Conservation (phyloP, 2,329 filamentous ascomycete genomes). For the Xylariaceae sp. region DNA sequence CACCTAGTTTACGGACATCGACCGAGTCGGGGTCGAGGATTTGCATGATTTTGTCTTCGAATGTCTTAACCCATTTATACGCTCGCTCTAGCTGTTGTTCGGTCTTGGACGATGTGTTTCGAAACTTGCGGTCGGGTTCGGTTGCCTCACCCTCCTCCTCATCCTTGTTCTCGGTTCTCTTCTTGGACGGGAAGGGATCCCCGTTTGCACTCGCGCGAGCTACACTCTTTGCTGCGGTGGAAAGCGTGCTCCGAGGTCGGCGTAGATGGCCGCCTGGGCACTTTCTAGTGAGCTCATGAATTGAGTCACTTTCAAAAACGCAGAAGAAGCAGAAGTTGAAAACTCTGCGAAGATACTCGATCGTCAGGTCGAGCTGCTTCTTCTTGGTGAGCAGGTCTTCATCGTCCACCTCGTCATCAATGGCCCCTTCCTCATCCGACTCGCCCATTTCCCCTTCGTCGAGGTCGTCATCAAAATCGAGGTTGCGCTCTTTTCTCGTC, state of each 20-base stretch:
- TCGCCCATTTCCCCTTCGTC: slow-evolving; percentile 64
- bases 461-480: slow-evolving; percentile 54
- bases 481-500: slow-evolving; percentile 51
- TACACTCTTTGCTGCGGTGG: slow-evolving; percentile 74
- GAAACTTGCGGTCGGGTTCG: slow-evolving; percentile 64
- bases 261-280: slow-evolving; percentile 96
- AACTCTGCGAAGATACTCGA: slow-evolving; percentile 92
- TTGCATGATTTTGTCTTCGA: slow-evolving; percentile 92
- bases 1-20: slow-evolving; percentile 85
- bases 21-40: slow-evolving; percentile 85
- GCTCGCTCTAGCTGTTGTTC: slow-evolving; percentile 91
- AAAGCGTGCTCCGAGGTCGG: slow-evolving; percentile 80
- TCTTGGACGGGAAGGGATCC: slow-evolving; percentile 78
- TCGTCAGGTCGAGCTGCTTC: slow-evolving; percentile 91
- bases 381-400: slow-evolving; percentile 88
- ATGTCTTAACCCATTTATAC: slow-evolving; percentile 98
- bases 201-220: slow-evolving; percentile 79
- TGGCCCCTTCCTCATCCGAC: slow-evolving; percentile 74
- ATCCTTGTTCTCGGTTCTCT: slow-evolving; percentile 59
- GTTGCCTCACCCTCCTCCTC: slow-evolving; percentile 59
- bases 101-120: slow-evolving; percentile 64
- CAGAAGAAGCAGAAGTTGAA: slow-evolving; percentile 99
- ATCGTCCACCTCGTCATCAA: slow-evolving; percentile 80
- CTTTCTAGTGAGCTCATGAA: slow-evolving; percentile 92
- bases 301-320: slow-evolving; percentile 95